phyloP scores from a whole-genome alignment of 306 rosid species.

The Rosa persica region DNA sequence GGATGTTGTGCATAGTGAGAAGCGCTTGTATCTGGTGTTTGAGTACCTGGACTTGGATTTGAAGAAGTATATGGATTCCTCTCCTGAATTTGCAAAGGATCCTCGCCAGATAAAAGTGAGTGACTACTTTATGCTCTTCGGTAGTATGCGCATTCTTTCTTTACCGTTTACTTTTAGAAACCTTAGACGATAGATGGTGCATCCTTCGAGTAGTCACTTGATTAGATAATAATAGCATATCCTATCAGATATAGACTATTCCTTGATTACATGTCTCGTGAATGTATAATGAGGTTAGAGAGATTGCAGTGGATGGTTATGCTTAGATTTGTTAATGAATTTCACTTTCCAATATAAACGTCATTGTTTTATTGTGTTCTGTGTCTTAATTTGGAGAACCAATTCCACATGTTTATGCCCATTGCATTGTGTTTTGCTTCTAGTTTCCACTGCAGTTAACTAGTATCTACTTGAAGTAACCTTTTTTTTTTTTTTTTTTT shows the following conservation, averaged over 20 bases:
- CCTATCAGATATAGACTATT: not conserved
- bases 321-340: too few relatives aligned
- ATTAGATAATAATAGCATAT: too few relatives aligned
- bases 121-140: conserved; percentile 10
- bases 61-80: conserved; percentile 95
- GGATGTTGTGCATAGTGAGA: conserved; percentile 92
- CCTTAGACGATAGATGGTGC: not conserved
- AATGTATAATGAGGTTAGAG: not conserved
- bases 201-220: too few relatives aligned
- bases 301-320: not conserved
- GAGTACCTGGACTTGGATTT: conserved; percentile 96
- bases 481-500: not conserved
- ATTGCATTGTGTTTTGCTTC: not conserved
- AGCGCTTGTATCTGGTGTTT: conserved; percentile 86
- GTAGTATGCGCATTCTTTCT: not conserved
- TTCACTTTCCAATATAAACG: not conserved
- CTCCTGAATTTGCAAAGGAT: conserved; percentile 85
- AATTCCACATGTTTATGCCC: not conserved
- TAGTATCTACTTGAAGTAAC: not conserved
- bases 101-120: conserved; percentile 83
- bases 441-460: not conserved
- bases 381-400: not conserved
- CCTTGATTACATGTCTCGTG: not conserved
- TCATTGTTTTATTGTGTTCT: not conserved
- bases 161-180: not conserved